Base-by-base conservation (phyloP, 176 grass and related monocot species). In the Pontederia crassipes region DNA sequence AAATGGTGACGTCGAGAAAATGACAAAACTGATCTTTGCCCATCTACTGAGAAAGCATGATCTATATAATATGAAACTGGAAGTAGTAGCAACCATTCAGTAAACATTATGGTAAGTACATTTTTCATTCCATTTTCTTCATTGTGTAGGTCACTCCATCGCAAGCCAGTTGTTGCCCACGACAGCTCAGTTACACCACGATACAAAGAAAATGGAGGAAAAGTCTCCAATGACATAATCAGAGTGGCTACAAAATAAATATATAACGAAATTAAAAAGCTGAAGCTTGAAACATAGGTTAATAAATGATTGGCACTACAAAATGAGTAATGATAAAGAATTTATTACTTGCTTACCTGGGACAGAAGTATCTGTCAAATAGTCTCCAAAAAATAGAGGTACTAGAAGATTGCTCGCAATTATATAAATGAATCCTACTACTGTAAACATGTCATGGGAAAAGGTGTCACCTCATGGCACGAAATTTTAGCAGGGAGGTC, bases 131-230 rank as follows among this genome's bases (percentile, higher is more conserved):
- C 81, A 4, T 85, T 89, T 14, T 59, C 14, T 0, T 69, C 64
- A 53, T 85, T 32, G 48, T 72, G 62, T 72, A 89, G 61, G 65
- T 78, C 45, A 50, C 12, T 49, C 86, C 82, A 85, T 45, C 60
- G 62, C 86, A 89, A 81, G 26, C 86, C 86, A 9, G 52, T 8
- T 49, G 62, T 85, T 46, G 71, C 82, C 72, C 69, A 73, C 4
- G 78, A 48, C 13, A 85, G 58, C 66, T 89, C 86, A 4, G 85
- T 85, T 66, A 89, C 13, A 57, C 86, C 82, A 52, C 78, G 58
- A 59, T 68, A 89, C 4, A 89, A 60, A 7, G 86, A 69, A 65
- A 89, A 85, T n/a, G 79, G 78, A 6, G 86, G 86, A 74, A 89
- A 47, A 48, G 82, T 63, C 74, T 89, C 86, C 78, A 89, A 68